phyloP scores from a whole-genome alignment of 2,329 filamentous ascomycete genomes.

The Pseudogymnoascus destructans region DNA sequence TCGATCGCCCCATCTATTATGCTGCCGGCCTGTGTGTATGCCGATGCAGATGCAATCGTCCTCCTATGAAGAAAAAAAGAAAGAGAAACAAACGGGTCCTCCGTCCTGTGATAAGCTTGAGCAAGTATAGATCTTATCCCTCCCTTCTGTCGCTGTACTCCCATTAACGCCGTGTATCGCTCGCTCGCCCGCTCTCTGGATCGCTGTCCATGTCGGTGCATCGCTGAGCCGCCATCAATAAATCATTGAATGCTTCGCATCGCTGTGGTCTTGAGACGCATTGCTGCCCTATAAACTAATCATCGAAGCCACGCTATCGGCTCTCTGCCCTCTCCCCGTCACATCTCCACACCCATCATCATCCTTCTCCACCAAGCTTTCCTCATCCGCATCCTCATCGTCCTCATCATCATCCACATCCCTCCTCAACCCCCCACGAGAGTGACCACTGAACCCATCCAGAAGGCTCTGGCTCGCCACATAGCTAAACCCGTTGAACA shows the following conservation, averaged over 20 bases:
- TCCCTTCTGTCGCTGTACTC: not conserved
- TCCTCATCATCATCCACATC: not conserved
- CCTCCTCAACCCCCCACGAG: not conserved
- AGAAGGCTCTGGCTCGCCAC: constrained; percentile 26
- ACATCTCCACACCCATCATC: not conserved
- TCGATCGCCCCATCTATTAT: not conserved
- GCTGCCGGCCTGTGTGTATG: not conserved
- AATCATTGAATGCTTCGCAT: not conserved
- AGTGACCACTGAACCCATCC: constrained; percentile 20
- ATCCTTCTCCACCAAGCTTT: not conserved
- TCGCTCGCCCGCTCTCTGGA: not conserved
- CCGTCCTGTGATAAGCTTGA: not conserved
- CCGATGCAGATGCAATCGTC: not conserved
- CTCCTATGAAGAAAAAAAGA: not conserved
- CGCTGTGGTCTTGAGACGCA: not conserved
- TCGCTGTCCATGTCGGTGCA: not conserved
- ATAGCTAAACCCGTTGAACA: constrained; percentile 27
- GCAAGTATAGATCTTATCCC: not conserved
- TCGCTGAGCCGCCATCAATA: not conserved
- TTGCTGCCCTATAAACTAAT: not conserved
- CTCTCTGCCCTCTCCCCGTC: not conserved
- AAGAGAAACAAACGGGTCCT: not conserved
- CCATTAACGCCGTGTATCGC: not conserved
- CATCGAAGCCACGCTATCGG: not conserved
- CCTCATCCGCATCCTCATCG: constrained; percentile 4